Conservation (phyloP, 225 moss, liverwort and hornwort genomes). For the Ulota crispa region DNA sequence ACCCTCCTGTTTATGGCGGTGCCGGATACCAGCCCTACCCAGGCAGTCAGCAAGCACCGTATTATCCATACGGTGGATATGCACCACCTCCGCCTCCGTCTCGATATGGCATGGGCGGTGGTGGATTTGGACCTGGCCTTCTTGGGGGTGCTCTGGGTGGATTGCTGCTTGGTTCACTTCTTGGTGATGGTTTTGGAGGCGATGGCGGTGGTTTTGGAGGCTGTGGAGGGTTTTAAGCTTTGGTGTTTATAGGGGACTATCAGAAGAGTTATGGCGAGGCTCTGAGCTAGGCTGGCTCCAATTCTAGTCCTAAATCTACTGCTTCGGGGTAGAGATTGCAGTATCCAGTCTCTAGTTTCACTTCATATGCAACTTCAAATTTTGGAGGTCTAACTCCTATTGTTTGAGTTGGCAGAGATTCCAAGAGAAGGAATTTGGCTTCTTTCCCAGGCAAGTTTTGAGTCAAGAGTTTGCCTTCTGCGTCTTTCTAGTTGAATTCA, state of each 20-base stretch:
- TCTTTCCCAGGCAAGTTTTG: neutral
- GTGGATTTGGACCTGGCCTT: constrained; percentile 39
- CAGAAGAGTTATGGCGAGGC: neutral
- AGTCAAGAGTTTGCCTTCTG: neutral
- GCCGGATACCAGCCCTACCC: constrained; percentile 5
- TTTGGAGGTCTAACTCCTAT: neutral
- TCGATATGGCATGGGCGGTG: constrained; percentile 11
- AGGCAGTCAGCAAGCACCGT: constrained; percentile 23
- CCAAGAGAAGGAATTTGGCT: neutral
- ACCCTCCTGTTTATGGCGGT: neutral
- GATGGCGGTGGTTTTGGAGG: constrained; percentile 31
- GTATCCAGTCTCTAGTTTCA: neutral
- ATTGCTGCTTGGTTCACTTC: constrained; percentile 33
- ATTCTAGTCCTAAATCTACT: neutral
- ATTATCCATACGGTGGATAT: constrained; percentile 36
- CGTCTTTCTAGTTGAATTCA: neutral
- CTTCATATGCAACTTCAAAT: neutral
- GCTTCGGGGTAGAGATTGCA: neutral
- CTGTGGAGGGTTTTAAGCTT: constrained; percentile 32
- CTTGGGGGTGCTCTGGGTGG: constrained; percentile 43
- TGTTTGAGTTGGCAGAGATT: neutral
- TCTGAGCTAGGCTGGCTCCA: neutral
- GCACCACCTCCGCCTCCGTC: constrained; percentile 18
- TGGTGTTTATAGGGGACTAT: neutral
- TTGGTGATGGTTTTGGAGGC: constrained; percentile 30